Percentiles rank a stretch among this genome's conserved stretches.
phyloP scores from a whole-genome alignment of 805 yeast species.

The Starmera quercuum region DNA sequence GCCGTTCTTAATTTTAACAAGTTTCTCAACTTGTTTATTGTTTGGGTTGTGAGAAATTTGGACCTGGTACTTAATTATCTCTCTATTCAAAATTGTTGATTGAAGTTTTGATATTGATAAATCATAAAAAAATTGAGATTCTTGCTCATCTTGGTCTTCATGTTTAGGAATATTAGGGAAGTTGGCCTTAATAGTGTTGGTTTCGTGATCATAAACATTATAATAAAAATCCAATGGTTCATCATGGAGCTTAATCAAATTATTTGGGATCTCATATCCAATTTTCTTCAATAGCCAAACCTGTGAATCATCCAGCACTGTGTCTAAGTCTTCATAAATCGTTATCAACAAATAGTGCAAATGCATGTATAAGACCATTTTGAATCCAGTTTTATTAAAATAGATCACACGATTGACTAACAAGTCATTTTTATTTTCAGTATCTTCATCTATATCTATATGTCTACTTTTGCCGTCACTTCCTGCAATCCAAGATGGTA shows the following conservation, averaged over 20 bases:
- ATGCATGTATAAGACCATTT: background rate
- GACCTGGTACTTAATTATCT: constrained; percentile 4
- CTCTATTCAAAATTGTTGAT: constrained; percentile 12
- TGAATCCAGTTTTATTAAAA: background rate
- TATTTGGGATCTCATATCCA: constrained; percentile 3
- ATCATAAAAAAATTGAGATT: constrained; percentile 7
- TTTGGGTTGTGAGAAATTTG: constrained; percentile 1
- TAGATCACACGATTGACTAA: background rate
- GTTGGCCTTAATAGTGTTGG: constrained; percentile 8
- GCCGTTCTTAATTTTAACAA: constrained; percentile 12
- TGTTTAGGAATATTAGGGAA: constrained; percentile 8
- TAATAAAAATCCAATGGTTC: constrained; percentile 9
- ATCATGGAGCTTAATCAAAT: constrained; percentile 1
- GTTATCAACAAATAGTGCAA: background rate
- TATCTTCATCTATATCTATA: background rate
- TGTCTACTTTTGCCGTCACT: background rate
- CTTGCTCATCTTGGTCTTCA: constrained; percentile 8
- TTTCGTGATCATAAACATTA: constrained; percentile 5
- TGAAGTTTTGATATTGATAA: constrained; percentile 6
- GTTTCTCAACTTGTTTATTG: constrained; percentile 9
- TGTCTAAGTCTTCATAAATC: background rate
- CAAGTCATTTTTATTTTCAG: background rate
- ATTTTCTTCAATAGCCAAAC: constrained; percentile 1
- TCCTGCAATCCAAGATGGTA: constrained; percentile 6
- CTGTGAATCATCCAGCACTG: background rate